Evolutionary conservation across 805 yeast genomes (phyloP).

Genomic region (Debaryomyces prosopidis): DNA sequence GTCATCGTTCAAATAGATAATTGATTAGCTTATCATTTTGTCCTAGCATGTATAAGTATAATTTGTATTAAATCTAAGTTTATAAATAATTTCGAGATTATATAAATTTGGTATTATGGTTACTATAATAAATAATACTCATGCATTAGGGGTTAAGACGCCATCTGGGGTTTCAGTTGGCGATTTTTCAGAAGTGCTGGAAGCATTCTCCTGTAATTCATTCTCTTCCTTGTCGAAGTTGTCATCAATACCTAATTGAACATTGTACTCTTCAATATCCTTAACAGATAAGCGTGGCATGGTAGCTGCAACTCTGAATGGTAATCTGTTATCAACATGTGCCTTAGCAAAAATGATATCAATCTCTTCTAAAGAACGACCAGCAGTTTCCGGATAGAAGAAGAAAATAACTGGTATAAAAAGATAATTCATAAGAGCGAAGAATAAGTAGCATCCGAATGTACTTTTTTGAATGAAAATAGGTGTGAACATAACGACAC

Average conservation of each 20-base stretch:
- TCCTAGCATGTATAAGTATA: neutral
- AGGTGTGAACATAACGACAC: slow-evolving; percentile 49
- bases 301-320: slow-evolving; percentile 63
- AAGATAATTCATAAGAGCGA: slow-evolving; percentile 37
- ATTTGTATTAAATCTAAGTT: no score
- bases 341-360: slow-evolving; percentile 66
- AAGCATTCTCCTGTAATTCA: slow-evolving; percentile 22
- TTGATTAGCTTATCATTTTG: neutral
- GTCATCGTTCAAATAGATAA: slow-evolving; percentile 44
- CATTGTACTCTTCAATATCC: slow-evolving; percentile 63
- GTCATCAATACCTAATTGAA: slow-evolving; percentile 55
- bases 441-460: slow-evolving; percentile 46
- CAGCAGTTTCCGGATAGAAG: slow-evolving; percentile 49
- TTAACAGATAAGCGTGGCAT: slow-evolving; percentile 58
- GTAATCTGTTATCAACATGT: slow-evolving; percentile 53
- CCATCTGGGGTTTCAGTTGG: neutral
- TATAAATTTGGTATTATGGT: no score
- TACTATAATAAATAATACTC: no score
- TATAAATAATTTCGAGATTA: no score
- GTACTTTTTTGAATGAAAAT: slow-evolving; percentile 36
- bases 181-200: neutral
- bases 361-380: slow-evolving; percentile 46
- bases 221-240: slow-evolving; percentile 43
- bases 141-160: neutral
- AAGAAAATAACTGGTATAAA: slow-evolving; percentile 42